Conservation (phyloP, 2,329 filamentous ascomycete genomes). For the Neospermospora avenae region DNA sequence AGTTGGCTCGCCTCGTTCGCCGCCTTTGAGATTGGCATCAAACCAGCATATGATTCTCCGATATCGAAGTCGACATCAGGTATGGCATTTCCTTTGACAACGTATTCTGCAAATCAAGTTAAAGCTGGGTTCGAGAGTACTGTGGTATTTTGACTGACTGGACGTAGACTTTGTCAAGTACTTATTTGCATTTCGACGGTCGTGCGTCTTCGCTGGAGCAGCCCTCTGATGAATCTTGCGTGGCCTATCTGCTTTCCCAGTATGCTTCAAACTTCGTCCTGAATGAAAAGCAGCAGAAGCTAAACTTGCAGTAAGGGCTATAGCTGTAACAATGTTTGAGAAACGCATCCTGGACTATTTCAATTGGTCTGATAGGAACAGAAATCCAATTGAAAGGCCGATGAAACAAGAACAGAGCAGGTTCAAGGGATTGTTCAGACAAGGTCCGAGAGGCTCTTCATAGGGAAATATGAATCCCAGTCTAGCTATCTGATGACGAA, state of each 20-base stretch:
- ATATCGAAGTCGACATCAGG: conserved; percentile 70
- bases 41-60: conserved; percentile 62
- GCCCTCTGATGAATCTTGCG: conserved; percentile 15
- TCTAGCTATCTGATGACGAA: no score
- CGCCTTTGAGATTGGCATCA: conserved; percentile 53
- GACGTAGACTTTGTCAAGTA: neutral
- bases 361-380: neutral
- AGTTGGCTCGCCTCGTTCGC: conserved; percentile 50
- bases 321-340: conserved; percentile 22
- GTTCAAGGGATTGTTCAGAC: neutral
- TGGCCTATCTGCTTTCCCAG: conserved; percentile 22
- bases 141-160: no score
- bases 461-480: no score
- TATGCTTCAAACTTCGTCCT: conserved; percentile 26
- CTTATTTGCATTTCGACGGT: conserved; percentile 22
- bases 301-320: conserved; percentile 19
- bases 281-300: conserved; percentile 21
- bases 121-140: neutral
- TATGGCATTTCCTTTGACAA: conserved; percentile 60
- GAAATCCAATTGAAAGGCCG: neutral
- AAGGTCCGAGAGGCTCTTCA: neutral
- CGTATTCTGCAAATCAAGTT: conserved; percentile 47
- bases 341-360: conserved; percentile 23
- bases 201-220: conserved; percentile 10
- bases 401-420: neutral